phyloP scores from a whole-genome alignment of 768 basidiomycete genomes.

The Hygrophoropsis aurantiaca region DNA sequence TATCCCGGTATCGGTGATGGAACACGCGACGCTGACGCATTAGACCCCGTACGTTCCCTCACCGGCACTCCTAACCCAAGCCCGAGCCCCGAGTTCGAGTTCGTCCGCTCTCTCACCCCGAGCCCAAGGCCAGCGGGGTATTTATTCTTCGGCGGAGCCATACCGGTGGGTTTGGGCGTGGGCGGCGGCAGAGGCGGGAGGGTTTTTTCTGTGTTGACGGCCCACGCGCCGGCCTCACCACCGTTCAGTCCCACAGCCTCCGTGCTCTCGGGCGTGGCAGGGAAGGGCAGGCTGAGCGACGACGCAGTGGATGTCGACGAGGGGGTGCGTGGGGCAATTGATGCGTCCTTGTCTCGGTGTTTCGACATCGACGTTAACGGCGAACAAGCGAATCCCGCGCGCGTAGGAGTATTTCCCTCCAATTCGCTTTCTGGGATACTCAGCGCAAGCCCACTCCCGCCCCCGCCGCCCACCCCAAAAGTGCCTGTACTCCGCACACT shows the following conservation, averaged over 20 bases:
- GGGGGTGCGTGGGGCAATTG: conserved; percentile 19
- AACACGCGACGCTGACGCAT: neutral
- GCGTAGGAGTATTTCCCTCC: conserved; percentile 29
- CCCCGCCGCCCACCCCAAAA: neutral
- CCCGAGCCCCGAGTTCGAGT: conserved; percentile 28
- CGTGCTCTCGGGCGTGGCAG: conserved; percentile 24
- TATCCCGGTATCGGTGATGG: neutral
- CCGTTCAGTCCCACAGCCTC: conserved; percentile 9
- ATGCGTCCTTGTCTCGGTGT: neutral
- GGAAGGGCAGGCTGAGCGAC: conserved; percentile 28
- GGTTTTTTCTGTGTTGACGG: conserved; percentile 25
- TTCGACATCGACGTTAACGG: conserved; percentile 19
- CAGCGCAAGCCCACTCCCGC: conserved; percentile 18
- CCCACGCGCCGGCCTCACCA: neutral
- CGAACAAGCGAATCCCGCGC: conserved; percentile 26
- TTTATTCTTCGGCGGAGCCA: conserved; percentile 8
- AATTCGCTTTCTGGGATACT: conserved; percentile 27
- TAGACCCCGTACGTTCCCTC: neutral
- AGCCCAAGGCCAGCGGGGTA: conserved; percentile 19
- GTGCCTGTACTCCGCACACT: conserved; percentile 15
- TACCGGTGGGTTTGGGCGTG: neutral
- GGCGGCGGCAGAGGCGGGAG: conserved; percentile 31
- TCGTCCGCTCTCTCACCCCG: conserved; percentile 26
- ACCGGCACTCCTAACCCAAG: conserved; percentile 14
- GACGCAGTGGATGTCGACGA: conserved; percentile 27